Evolutionary conservation across 1,139 yeast genomes (phyloP), one percentile per base, ranked within the genome.

Genomic region (Nakaseomyces delphensis): DNA sequence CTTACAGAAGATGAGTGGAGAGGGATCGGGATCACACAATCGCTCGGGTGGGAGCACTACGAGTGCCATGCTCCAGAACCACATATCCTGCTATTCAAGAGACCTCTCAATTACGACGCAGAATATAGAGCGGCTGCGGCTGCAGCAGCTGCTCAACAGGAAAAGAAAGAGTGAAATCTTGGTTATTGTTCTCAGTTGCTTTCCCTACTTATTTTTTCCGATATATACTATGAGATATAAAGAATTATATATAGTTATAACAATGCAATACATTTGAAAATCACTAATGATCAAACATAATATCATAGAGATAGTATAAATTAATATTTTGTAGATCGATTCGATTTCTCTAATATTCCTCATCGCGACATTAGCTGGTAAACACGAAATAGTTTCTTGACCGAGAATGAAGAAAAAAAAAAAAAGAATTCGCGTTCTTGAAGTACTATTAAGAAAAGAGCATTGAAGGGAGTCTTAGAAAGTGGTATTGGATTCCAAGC

Each of bases 31-130:
- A 87, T 93, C 56, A 93, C 98, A 9, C 99, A 91, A 64, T 84
- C 95, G 38, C 71, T 93, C 48, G 99, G 99, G 1, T 93, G 99
- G 99, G 93, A 76, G 41, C 98, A 93, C 64, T 93, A 91, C 61
- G 99, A 91, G 59, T 89, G 96, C 41, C 99, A 93, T 64, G 83
- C 96, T 0, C 99, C 98, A 28, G 99, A 93, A 63, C 99, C 99
- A 21, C 98, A 93, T 61, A 91, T 93, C 48, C 69, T 93, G 49
- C 71, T 93, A 50, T 93, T 93, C 70, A 91, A 89, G 62, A 70
- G 86, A 56, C 75, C 81, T n/a, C 50, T 62, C 43, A 57, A 60
- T 40, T 62, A 56, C 47, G 64, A 61, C 41, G 56, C 57, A 13
- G 64, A 59, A 39, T 44, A 57, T 33, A 54, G 62, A 41, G 61